A percentile compares a stretch with the other conserved stretches of the same genome.
Conservation (phyloP, 768 basidiomycete genomes). For the Lactarius quietus region DNA sequence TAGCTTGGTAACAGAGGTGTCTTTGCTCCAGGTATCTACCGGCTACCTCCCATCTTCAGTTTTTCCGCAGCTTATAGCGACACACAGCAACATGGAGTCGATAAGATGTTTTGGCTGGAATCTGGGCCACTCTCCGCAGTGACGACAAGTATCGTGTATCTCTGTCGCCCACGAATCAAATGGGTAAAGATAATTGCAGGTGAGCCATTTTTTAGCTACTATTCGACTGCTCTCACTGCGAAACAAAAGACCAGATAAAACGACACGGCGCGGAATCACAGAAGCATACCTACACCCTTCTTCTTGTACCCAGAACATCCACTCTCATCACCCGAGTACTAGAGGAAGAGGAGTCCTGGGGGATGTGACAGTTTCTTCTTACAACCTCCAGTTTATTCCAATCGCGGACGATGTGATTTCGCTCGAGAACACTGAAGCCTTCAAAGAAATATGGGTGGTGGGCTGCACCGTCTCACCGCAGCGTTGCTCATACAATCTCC, state of each 20-base stretch:
- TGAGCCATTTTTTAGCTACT: slow-evolving; percentile 39
- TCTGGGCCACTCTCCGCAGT: slow-evolving; percentile 76
- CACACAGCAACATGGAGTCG: slow-evolving; percentile 90
- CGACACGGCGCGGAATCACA: slow-evolving; percentile 63
- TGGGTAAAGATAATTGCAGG: slow-evolving; percentile 90
- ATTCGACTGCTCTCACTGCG: slow-evolving; percentile 27
- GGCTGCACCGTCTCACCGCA: slow-evolving; percentile 32
- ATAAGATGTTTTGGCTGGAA: slow-evolving; percentile 99
- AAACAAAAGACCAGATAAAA: slow-evolving; percentile 82
- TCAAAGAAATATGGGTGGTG: slow-evolving; percentile 90
- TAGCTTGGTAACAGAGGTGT: slow-evolving; percentile 92
- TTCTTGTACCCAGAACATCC: slow-evolving; percentile 86
- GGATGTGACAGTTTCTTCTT: slow-evolving; percentile 83
- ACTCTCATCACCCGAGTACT: slow-evolving; percentile 81
- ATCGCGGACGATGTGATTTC: slow-evolving; percentile 91
- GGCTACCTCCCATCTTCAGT: background rate
- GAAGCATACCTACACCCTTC: slow-evolving; percentile 79
- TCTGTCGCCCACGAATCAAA: slow-evolving; percentile 83
- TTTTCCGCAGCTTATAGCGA: background rate
- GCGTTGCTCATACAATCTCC: slow-evolving; percentile 13
- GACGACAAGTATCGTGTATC: slow-evolving; percentile 88
- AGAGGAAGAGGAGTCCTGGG: slow-evolving; percentile 96
- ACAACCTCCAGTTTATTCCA: slow-evolving; percentile 92
- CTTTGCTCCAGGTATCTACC: slow-evolving; percentile 74
- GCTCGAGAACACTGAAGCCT: slow-evolving; percentile 78